A percentile compares a stretch with the other conserved stretches of the same genome.
Conservation (phyloP, 768 basidiomycete species). For the Kwoniella pini region DNA sequence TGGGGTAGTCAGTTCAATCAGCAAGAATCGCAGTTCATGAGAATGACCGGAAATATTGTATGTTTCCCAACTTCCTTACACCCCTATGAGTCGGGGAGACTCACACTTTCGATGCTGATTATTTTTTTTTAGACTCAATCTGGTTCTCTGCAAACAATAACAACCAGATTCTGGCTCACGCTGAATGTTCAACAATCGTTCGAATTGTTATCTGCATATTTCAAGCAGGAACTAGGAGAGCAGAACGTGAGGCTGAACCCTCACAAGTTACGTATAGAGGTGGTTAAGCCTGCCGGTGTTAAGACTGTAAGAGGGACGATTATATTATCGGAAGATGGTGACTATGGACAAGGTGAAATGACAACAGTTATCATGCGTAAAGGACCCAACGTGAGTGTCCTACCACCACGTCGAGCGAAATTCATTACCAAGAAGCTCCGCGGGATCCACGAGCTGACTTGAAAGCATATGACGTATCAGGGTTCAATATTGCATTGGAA, state of each 20-base stretch:
- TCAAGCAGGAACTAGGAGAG: slow-evolving; percentile 30
- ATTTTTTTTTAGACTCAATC: slow-evolving; percentile 37
- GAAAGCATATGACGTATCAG: slow-evolving; percentile 16
- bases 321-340: slow-evolving; percentile 23
- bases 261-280: slow-evolving; percentile 17
- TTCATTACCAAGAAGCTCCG: too few species aligned
- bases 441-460: slow-evolving; percentile 19
- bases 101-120: too few species aligned
- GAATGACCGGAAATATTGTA: slow-evolving; percentile 48
- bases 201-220: slow-evolving; percentile 26
- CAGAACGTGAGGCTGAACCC: slow-evolving; percentile 18
- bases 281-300: slow-evolving; percentile 37
- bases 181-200: slow-evolving; percentile 23
- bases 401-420: background rate
- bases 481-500: slow-evolving; percentile 49
- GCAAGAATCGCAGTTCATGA: slow-evolving; percentile 52
- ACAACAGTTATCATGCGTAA: slow-evolving; percentile 34
- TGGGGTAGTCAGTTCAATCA: slow-evolving; percentile 44
- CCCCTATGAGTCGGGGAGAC: background rate
- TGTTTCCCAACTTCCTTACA: slow-evolving; percentile 8
- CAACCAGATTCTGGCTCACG: slow-evolving; percentile 47
- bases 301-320: slow-evolving; percentile 34
- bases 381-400: background rate
- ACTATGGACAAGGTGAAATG: slow-evolving; percentile 22
- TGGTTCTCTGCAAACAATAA: slow-evolving; percentile 36